Percentiles rank a stretch among this genome's conserved stretches.
These are phyloP conservation scores for Colletotrichum liaoningense DNA, from an alignment of 2,329 filamentous ascomycete genomes.

Conservation along the genomic window DNA sequence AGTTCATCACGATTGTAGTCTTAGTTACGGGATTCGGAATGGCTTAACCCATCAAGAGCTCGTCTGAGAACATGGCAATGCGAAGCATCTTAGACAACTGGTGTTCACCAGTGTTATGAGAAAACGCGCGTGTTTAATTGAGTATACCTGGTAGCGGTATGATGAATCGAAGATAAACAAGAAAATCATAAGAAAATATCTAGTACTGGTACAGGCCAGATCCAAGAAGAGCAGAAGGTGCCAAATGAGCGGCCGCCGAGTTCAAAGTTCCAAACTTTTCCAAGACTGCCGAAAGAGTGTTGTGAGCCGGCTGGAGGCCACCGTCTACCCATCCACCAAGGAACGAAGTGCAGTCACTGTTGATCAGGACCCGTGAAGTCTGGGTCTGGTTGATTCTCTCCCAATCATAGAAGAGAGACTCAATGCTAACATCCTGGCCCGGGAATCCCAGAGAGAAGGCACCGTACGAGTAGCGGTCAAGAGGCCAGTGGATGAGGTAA, in stretches of 20 bases:
- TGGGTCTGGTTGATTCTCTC: background rate
- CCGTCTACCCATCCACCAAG: conserved; percentile 18
- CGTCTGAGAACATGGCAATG: too few species aligned
- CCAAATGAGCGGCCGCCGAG: background rate
- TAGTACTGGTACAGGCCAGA: background rate
- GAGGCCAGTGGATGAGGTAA: conserved; percentile 14
- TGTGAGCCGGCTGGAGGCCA: conserved; percentile 9
- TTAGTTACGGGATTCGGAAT: too few species aligned
- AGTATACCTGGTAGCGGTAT: background rate
- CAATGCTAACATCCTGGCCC: conserved; percentile 5
- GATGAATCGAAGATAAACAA: background rate
- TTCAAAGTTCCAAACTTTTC: conserved; percentile 6
- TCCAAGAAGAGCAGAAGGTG: background rate
- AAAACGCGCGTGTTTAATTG: background rate
- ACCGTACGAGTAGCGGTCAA: conserved; percentile 15
- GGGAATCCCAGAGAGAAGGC: conserved; percentile 13
- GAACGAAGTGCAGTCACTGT: conserved; percentile 16
- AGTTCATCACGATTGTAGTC: too few species aligned
- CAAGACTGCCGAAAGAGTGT: conserved; percentile 14
- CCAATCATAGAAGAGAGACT: conserved; percentile 17
- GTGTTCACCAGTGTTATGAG: background rate
- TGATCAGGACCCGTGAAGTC: conserved; percentile 3
- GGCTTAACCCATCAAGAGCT: too few species aligned
- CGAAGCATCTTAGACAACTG: too few species aligned
- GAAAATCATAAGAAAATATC: background rate